Evolutionary conservation across 192 early-diverging fungal genomes (phyloP), one percentile per base, ranked within the genome.

Genomic region (Linnemannia hyalina): DNA sequence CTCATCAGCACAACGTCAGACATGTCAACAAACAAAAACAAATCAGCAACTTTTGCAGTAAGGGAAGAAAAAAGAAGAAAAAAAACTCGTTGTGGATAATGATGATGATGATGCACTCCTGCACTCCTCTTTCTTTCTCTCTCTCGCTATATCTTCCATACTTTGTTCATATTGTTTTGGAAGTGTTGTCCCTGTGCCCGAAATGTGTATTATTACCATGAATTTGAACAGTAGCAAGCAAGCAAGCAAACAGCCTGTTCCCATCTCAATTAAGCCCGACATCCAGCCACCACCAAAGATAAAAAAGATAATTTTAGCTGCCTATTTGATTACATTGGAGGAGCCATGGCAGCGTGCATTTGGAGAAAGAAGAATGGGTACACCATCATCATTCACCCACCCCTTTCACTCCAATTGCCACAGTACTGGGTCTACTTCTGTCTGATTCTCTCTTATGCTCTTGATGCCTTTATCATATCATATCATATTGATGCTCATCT

Each of bases 221-320:
- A 0, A 15, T 32, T 65, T 65, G 60, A 65, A 60, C 55, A 26
- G 0, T 23, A 26, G 55, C 55, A 60, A 5, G 38, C 4, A 38
- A 38, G 38, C 38, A 1, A 46, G 10, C 44, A 46, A 46, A 9
- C 49, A 20, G 49, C 49, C 49, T 52, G 16, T 0, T 18, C n/a
- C 26, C 26, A 35, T 65, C 10, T 29, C 29, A 32, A 65, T 35
- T 29, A 29, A 32, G 13, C 26, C 26, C 29, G 26, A 52, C 49
- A 52, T 18, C 44, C 44, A 46, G 11, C 44, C 10, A 46, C 44
- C 44, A 46, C 44, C 44, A 15, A 46, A 46, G 44, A 65, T 10
- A 65, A 32, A 65, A 63, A 65, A 65, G 60, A 65, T 65, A 65
- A 65, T 65, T 65, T 65, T 65, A 65, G 60, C 60, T 65, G n/a